Percentiles rank a stretch among this genome's conserved stretches.
These are phyloP conservation scores for Phialophora chinensis DNA, from an alignment of 2,329 filamentous ascomycete genomes.

Conservation along the genomic window DNA sequence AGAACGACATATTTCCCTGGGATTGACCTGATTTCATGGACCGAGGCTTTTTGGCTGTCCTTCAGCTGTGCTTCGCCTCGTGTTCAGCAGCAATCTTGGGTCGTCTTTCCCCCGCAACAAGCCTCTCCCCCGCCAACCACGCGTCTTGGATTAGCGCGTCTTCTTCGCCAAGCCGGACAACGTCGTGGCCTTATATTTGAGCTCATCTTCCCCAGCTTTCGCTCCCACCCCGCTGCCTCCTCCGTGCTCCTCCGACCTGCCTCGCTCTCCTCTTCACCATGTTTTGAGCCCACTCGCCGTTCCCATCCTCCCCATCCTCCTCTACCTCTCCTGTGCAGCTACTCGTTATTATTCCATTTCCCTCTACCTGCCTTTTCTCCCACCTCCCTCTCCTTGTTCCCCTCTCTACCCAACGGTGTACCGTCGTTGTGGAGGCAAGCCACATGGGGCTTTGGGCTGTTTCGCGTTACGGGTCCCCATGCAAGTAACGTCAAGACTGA, in stretches of 20 bases:
- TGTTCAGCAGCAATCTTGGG: background rate
- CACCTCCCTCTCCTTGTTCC: slow-evolving; percentile 10
- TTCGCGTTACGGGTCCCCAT: slow-evolving; percentile 6
- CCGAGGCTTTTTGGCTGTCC: background rate
- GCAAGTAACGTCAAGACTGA: slow-evolving; percentile 5
- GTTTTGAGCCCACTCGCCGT: slow-evolving; percentile 15
- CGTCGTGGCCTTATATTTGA: slow-evolving; percentile 12
- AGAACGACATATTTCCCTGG: background rate
- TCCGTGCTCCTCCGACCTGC: background rate
- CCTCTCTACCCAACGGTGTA: background rate
- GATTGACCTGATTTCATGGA: background rate
- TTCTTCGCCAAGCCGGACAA: slow-evolving; percentile 13
- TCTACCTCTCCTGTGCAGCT: background rate
- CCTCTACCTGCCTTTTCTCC: background rate
- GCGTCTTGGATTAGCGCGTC: slow-evolving; percentile 14
- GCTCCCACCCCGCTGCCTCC: background rate
- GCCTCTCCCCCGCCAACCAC: slow-evolving; percentile 5
- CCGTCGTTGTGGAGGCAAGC: background rate
- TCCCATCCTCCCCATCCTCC: background rate
- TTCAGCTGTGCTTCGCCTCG: background rate
- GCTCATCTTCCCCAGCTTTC: slow-evolving; percentile 17
- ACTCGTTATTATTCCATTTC: background rate
- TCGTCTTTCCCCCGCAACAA: background rate
- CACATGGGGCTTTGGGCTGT: slow-evolving; percentile 1
- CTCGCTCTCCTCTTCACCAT: slow-evolving; percentile 10